Conservation (phyloP, 192 early-diverging fungal species). For the Glomus cerebriforme region DNA sequence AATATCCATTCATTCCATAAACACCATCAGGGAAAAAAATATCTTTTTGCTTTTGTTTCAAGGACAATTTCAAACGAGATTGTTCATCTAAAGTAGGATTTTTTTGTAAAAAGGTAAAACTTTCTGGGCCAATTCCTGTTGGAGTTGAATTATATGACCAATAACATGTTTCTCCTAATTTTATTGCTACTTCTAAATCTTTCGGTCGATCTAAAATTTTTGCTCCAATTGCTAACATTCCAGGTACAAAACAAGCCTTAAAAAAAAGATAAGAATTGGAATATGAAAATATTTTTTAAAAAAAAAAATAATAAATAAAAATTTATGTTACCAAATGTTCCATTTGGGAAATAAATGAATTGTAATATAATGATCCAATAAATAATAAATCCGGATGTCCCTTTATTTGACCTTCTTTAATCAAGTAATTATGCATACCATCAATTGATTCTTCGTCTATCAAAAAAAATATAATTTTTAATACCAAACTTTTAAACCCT, state of each 20-base stretch:
- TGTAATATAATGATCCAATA: slow-evolving; percentile 21
- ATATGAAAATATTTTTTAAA: slow-evolving; percentile 19
- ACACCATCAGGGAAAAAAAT: slow-evolving; percentile 21
- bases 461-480: neutral
- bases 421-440: slow-evolving; percentile 39
- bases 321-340: slow-evolving; percentile 41
- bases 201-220: slow-evolving; percentile 44
- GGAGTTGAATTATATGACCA: slow-evolving; percentile 44
- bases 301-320: neutral
- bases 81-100: neutral
- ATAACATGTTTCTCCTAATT: slow-evolving; percentile 53
- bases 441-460: slow-evolving; percentile 37
- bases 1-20: neutral
- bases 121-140: slow-evolving; percentile 58
- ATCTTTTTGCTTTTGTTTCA: neutral
- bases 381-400: slow-evolving; percentile 30
- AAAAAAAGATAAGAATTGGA: slow-evolving; percentile 20
- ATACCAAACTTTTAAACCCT: no score
- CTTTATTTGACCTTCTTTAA: slow-evolving; percentile 17
- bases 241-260: slow-evolving; percentile 59
- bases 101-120: slow-evolving; percentile 35
- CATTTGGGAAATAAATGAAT: slow-evolving; percentile 32
- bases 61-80: slow-evolving; percentile 11
- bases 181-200: slow-evolving; percentile 39
- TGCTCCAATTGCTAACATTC: slow-evolving; percentile 49